These are phyloP conservation scores for Chalciporus piperatoides DNA, from an alignment of 1,284 basidiomycete genomes.

Conservation along the genomic window DNA sequence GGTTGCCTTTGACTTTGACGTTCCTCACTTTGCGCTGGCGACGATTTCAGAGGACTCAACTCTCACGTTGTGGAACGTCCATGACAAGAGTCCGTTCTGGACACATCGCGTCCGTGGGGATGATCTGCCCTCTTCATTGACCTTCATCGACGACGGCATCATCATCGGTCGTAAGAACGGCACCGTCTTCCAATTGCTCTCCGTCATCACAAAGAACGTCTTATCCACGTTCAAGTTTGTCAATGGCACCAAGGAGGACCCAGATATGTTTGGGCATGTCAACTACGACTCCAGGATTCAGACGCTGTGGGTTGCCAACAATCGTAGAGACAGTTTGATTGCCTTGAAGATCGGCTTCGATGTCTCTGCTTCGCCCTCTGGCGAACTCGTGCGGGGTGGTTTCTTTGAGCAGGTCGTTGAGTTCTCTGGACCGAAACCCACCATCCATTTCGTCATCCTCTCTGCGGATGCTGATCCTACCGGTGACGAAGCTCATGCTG, in stretches of 20 bases:
- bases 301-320: constrained; percentile 81
- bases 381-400: constrained; percentile 56
- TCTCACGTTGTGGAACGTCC: constrained; percentile 73
- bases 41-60: constrained; percentile 78
- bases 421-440: constrained; percentile 76
- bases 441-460: constrained; percentile 81
- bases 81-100: constrained; percentile 68
- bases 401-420: constrained; percentile 77
- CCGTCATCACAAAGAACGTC: constrained; percentile 62
- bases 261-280: constrained; percentile 80
- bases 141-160: constrained; percentile 75
- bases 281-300: constrained; percentile 77
- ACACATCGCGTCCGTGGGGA: constrained; percentile 71
- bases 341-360: constrained; percentile 73
- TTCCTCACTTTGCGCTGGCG: constrained; percentile 65
- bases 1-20: constrained; percentile 78
- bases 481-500: constrained; percentile 74
- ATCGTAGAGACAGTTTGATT: constrained; percentile 75
- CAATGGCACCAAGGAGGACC: constrained; percentile 61
- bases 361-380: constrained; percentile 45
- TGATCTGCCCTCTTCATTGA: constrained; percentile 72
- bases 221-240: constrained; percentile 77
- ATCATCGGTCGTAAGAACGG: constrained; percentile 77
- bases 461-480: constrained; percentile 74
- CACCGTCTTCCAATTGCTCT: constrained; percentile 73